Evolutionary conservation across 2,329 filamentous ascomycete species (phyloP).

Genomic region (Geosmithia morbida): DNA sequence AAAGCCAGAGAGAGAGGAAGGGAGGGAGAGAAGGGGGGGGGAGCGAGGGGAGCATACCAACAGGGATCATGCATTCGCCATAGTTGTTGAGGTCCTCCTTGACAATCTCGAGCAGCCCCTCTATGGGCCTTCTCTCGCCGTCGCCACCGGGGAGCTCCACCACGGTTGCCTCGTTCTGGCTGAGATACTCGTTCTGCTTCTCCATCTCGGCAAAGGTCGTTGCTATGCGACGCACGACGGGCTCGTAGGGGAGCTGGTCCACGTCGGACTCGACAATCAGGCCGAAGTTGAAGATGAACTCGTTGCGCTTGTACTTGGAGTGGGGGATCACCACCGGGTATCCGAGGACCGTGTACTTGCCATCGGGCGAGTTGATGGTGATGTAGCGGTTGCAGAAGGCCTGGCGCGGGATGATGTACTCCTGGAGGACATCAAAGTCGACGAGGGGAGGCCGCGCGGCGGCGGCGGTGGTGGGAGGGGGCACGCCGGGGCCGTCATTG

Average conservation of each 20-base stretch:
- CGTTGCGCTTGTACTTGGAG: conserved; percentile 73
- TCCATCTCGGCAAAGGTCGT: conserved; percentile 80
- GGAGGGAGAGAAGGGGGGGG: too few species aligned
- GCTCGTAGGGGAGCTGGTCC: conserved; percentile 68
- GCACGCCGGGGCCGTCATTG: neutral
- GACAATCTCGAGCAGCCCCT: conserved; percentile 68
- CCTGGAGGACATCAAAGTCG: conserved; percentile 72
- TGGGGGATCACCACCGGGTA: conserved; percentile 81
- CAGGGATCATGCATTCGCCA: conserved; percentile 95
- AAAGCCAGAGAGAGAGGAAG: neutral
- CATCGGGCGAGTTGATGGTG: conserved; percentile 57
- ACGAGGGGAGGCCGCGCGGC: conserved; percentile 45
- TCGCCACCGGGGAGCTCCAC: conserved; percentile 21
- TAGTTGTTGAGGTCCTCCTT: conserved; percentile 91
- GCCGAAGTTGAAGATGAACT: conserved; percentile 98
- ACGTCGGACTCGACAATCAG: conserved; percentile 54
- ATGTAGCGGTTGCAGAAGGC: conserved; percentile 89
- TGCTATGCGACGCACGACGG: conserved; percentile 74
- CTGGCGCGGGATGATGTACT: conserved; percentile 89
- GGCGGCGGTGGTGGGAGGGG: neutral
- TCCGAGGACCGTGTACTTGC: conserved; percentile 65
- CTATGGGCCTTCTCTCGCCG: conserved; percentile 48
- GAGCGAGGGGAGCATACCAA: conserved; percentile 47
- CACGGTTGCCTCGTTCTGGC: conserved; percentile 34
- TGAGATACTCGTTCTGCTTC: conserved; percentile 77